Evolutionary conservation across 306 rosid species (phyloP), one percentile per base, ranked within the genome.

Genomic region (Rosa multiflora): DNA sequence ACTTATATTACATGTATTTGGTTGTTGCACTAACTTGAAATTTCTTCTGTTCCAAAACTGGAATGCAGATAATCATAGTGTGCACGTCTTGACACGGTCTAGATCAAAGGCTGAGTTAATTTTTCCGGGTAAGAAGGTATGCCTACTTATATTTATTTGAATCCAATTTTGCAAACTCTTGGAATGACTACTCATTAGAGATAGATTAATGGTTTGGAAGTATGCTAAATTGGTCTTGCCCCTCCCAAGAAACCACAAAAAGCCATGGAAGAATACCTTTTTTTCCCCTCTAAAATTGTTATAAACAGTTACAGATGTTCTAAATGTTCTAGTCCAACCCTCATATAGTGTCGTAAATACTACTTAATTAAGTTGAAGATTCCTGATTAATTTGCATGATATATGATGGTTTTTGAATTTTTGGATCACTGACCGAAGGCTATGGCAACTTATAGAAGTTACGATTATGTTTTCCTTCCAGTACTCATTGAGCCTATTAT

Each of bases 61-160:
- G 63, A 74, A 64, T 88, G 87, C 95, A 96, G 99, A 93, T 78
- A 91, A 89, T 21, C 99, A 91, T 58, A 71, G 67, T 23, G 81
- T 96, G 85, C 93, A 71, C 78, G 94, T 93, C 86, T 81, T 96
- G 91, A 96, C 98, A 55, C 88, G 99, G 77, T 96, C 97, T 70
- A 91, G 83, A 85, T 90, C 99, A 5, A 93, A 91, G 77, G 98
- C 98, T 40, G 88, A 93, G 90, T 80, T 63, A 84, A 89, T 93
- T 84, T 95, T 96, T 87, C 97, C 99, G 64, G 99, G 99, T 96
- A 96, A 96, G 99, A 95, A 91, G 99, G 98, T 96, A 93, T 88
- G 62, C 69, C 73, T 85, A 73, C 62, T 51, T 74, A 70, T 48
- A 72, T 46, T 66, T 77, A 78, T 72, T 79, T 82, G 61, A 49